Evolutionary conservation across 2,329 filamentous ascomycete genomes (phyloP), one percentile per base, ranked within the genome.

Genomic region (Cytospora piceicola): DNA sequence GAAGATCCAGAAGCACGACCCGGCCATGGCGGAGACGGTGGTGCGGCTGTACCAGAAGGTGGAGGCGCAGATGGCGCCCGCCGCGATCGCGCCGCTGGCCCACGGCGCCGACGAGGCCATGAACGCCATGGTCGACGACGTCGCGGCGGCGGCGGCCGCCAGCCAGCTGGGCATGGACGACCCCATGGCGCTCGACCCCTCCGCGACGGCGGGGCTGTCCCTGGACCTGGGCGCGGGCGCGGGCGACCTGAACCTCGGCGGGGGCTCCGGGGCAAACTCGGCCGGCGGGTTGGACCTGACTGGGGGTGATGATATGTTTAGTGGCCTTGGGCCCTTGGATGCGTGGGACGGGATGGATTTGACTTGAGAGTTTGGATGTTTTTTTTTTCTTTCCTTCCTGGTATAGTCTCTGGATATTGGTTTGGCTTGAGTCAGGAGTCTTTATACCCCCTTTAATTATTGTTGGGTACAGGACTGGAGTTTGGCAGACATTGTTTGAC

Each of bases 41-140:
- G 84, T 90, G 12, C 85, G 88, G 9, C 81, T 91, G 9, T 80
- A 89, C 73, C 81, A 88, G 30, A 81, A 83, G 2, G 88, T 91
- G 14, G 88, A 92, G 75, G 82, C 84, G n/a, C 88, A 90, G 72
- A 82, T 90, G 79, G 78, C 79, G 39, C 69, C 66, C 8, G 59
- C 58, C 2, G 56, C 66, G 32, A 61, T 61, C 27, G 61, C 58
- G 24, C 36, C 65, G 49, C 49, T 66, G 53, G 53, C 64, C 14
- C 60, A 64, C 32, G 63, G 63, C 65, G 69, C 76, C 64, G 71
- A 76, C 20, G 70, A 75, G 12, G 69, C 76, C 73, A 71, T 76
- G 77, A 64, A 64, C 30, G 66, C 65, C 15, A 74, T 83, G 7
- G 77, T 75, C 39, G 70, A 81, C 6, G 76, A 77, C 62, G 77